Percentiles rank a stretch among this genome's conserved stretches.
phyloP scores from a whole-genome alignment of 2,329 filamentous ascomycete species.

The Hirsutella minnesotensis region DNA sequence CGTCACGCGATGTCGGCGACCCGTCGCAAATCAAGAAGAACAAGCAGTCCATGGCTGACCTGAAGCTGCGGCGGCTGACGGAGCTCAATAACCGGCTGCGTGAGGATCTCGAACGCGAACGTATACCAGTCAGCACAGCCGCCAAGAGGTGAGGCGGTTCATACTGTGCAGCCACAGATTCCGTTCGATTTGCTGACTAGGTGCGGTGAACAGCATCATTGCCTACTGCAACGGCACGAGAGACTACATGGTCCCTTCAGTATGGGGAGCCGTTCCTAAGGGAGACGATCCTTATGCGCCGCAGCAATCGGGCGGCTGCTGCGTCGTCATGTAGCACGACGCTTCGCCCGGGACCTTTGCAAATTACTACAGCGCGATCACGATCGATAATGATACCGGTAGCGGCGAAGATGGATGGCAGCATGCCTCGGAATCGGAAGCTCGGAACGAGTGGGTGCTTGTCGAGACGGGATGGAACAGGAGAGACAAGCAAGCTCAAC shows the following conservation, averaged over 20 bases:
- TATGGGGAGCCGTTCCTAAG: slow-evolving; percentile 91
- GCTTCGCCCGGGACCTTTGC: not conserved
- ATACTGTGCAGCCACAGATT: too few relatives aligned
- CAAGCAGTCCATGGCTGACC: slow-evolving; percentile 98
- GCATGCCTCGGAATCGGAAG: not conserved
- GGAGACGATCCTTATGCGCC: slow-evolving; percentile 97
- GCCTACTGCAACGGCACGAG: slow-evolving; percentile 96
- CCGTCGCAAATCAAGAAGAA: slow-evolving; percentile 71
- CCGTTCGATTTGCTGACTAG: not conserved
- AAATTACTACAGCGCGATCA: not conserved
- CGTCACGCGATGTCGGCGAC: slow-evolving; percentile 54
- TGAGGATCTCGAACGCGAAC: slow-evolving; percentile 88
- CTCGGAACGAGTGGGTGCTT: not conserved
- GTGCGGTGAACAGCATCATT: slow-evolving; percentile 62
- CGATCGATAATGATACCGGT: not conserved
- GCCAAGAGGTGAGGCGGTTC: slow-evolving; percentile 57
- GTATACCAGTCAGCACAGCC: slow-evolving; percentile 92
- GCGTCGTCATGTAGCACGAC: slow-evolving; percentile 72
- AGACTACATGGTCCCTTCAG: slow-evolving; percentile 97
- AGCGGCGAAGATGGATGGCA: not conserved
- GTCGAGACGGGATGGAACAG: not conserved
- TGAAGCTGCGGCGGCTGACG: slow-evolving; percentile 90
- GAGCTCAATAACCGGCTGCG: slow-evolving; percentile 93
- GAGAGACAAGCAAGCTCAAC: too few relatives aligned
- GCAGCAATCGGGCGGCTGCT: slow-evolving; percentile 87